Conservation (phyloP, 148 eudicot genomes). For the Vaccinium myrtillus region DNA sequence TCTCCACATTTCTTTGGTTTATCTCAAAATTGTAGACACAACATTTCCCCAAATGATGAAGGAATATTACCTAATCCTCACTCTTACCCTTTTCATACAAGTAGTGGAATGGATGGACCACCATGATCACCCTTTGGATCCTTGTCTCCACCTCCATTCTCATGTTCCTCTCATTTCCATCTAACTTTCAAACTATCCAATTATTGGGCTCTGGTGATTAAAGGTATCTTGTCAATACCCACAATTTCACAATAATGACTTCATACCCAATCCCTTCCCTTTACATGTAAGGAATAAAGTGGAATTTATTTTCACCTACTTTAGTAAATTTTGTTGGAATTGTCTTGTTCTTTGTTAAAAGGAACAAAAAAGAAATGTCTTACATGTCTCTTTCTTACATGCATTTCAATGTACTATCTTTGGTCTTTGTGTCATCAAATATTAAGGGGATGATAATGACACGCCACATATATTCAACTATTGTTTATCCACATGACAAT, state of each 20-base stretch:
- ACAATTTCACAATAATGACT: background rate
- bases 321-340: background rate
- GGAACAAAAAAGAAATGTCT: background rate
- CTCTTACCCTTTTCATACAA: background rate
- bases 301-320: background rate
- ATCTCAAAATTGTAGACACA: background rate
- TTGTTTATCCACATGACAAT: background rate
- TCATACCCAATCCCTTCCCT: background rate
- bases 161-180: slow-evolving; percentile 3
- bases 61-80: background rate
- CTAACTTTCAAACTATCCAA: slow-evolving; percentile 11
- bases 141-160: background rate
- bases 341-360: background rate
- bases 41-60: background rate
- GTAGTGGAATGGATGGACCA: slow-evolving; percentile 10
- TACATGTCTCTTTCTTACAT: background rate
- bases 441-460: background rate
- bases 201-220: background rate
- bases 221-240: slow-evolving; percentile 6
- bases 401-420: background rate
- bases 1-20: background rate
- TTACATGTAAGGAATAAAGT: background rate
- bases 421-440: slow-evolving; percentile 1
- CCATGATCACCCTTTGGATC: slow-evolving; percentile 9
- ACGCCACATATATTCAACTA: background rate